Evolutionary conservation across 1,139 yeast species (phyloP), one percentile per base, ranked within the genome.

Genomic region (Diutina neorugosa): DNA sequence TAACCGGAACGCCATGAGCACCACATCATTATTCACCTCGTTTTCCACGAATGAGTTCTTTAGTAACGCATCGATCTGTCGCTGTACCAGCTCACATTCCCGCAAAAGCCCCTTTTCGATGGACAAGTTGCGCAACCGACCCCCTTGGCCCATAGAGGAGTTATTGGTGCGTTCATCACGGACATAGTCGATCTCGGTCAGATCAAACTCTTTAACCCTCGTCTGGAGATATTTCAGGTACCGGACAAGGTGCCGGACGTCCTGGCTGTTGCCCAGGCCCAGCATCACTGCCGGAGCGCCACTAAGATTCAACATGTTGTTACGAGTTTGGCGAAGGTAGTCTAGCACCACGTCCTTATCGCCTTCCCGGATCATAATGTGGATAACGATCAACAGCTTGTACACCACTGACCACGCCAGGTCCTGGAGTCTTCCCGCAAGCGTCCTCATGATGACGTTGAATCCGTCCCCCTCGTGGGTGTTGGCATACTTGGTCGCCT

Each of bases 361-460:
- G n/a, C 96, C 96, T 64, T 93, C 97, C 55, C 96, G 78, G 48
- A 90, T 82, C 95, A 93, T 85, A 54, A 90, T 82, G 69, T 93
- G 98, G 49, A 88, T 67, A 41, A 91, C 95, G 56, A 93, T 77
- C 60, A 91, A 73, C 16, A 95, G 73, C 69, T 93, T 93, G 75
- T 81, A 93, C 21, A 87, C 94, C 54, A 87, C 83, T 11, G 96
- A 84, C 96, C 97, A 93, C 2, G 95, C 86, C 20, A 84, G 71
- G 64, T 89, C 96, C 55, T 78, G 82, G 54, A 88, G 71, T 54
- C 96, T 71, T 27, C 64, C 60, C 25, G 75, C 76, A 56, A 93
- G 69, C 0, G 85, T 72, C 53, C 77, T 72, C 82, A 90, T 83
- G 43, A 90, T 84, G 18, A 83, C 79, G 54, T 76, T 75, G 62